Base-by-base conservation (phyloP, 2,329 filamentous ascomycete genomes). In the Apiospora aurea region DNA sequence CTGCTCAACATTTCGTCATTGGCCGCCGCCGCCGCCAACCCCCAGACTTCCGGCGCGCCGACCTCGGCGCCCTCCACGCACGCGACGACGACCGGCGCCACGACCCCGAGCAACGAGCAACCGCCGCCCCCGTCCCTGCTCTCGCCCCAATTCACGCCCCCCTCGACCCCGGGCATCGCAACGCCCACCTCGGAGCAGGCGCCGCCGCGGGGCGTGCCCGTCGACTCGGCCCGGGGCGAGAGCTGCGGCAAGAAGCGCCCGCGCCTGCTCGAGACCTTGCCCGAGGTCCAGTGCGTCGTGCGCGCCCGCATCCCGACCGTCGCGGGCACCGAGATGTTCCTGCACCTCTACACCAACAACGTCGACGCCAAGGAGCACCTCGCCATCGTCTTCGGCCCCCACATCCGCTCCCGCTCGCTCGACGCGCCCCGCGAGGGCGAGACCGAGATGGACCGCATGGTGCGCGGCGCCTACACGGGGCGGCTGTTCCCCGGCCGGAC, bases 331-430 rank as follows among this genome's bases (percentile, higher is more conserved):
- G 95, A 99, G 82, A 98, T 99, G 95, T 99, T 97, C 82, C 84
- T 99, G 69, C 96, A 99, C 80, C 86, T 98, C 0, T 99, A 99
- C 84, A 92, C 92, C 74, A 99, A 99, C 83, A 93, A 93, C 77
- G 90, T 94, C 8, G 96, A 99, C 82, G 94, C 92, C 75, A 99
- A 99, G 83, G 96, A 99, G 80, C 96, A 99, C 81, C 85, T 99
- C 69, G 96, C 96, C 24, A 98, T 99, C 79, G 96, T 99, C 0
- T 99, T 99, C 82, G 96, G 96, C 2, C 91, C 92, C 72, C 87
- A 91, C 67, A 98, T 98, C 76, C 89, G 96, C 81, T 90, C 91
- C 85, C 81, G 87, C 82, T 90, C 88, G 70, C 85, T 97, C 11
- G 93, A 96, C 80, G 90, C 90, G 18, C 88, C 89, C 61, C 85